Base-by-base conservation (phyloP, 495 filamentous ascomycete genomes). In the Cenococcum geophilum region DNA sequence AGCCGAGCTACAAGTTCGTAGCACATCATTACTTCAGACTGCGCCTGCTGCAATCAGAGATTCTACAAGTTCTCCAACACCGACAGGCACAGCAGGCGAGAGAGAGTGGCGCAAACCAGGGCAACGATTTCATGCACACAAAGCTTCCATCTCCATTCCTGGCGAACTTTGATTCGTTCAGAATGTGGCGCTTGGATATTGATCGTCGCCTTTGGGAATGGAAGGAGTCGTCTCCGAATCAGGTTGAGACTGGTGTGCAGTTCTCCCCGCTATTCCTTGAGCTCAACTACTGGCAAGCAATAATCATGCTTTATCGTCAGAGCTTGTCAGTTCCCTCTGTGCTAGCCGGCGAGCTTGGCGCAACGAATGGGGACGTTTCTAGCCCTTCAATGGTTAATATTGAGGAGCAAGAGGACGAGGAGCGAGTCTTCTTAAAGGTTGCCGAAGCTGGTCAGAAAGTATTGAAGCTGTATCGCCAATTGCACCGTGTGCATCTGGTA, bases 241-340 rank as follows among this genome's bases (percentile, higher is more conserved):
- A 85, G 62, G 71, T 81, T 21, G 85, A 95, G 32, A 95, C 87
- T 0, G 91, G 91, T 9, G 92, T 97, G 22, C 81, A 82, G 8
- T 97, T 97, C 72, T 87, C 86, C 5, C 83, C 87, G 9, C 84
- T 95, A 52, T 92, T 97, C 64, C 76, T 97, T 5, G 89, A 96
- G 61, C 74, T 97, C 52, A 97, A 97, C 70, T 97, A 97, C 71
- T 97, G 91, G 90, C 92, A 97, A 72, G 89, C 91, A n/a, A 83
- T 97, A 57, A 95, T 97, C 64, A 89, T 95, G 89, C 82, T 97
- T 3, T 97, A 97, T 72, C 80, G 92, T 57, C 92, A 96, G 68
- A 92, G 89, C 69, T 76, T 97, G 51, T 89, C 88, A 20, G 89
- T 92, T n/a, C 92, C 92, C 12, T 83, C 86, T 4, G 80, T 88